These are phyloP conservation scores for Phytophthora melonis DNA, from an alignment of 352 stramenopile genomes.

Conservation along the genomic window DNA sequence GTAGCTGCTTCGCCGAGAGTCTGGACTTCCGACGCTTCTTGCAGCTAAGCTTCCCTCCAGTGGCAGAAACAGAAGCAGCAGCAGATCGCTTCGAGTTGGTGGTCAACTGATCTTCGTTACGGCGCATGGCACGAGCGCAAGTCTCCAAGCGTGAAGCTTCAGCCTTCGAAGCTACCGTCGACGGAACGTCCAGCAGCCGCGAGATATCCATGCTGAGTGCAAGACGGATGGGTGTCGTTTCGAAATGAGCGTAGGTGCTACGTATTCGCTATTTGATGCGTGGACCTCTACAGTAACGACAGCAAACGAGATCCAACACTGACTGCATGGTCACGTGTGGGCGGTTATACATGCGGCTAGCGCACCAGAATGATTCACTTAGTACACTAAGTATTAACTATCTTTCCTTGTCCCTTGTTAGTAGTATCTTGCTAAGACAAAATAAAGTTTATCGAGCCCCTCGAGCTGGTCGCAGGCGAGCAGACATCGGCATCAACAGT, in stretches of 20 bases:
- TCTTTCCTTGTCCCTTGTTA: not conserved
- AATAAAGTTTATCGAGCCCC: slow-evolving; percentile 31
- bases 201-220: not conserved
- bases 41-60: not conserved
- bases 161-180: not conserved
- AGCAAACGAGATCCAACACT: not conserved
- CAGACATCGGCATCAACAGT: too few relatives aligned
- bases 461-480: slow-evolving; percentile 7
- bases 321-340: not conserved
- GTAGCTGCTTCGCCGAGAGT: not conserved
- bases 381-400: too few relatives aligned
- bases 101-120: not conserved
- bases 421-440: slow-evolving; percentile 20
- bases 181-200: not conserved
- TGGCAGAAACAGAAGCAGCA: not conserved
- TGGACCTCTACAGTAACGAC: not conserved
- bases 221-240: not conserved
- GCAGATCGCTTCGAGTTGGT: not conserved
- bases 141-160: not conserved
- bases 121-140: not conserved
- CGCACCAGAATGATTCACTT: not conserved
- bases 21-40: not conserved
- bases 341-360: too few relatives aligned
- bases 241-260: not conserved
- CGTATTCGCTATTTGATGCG: not conserved